A percentile compares a stretch with the other conserved stretches of the same genome.
Conservation (phyloP, 305 asterid genomes). For the Fraxinus dipetala region DNA sequence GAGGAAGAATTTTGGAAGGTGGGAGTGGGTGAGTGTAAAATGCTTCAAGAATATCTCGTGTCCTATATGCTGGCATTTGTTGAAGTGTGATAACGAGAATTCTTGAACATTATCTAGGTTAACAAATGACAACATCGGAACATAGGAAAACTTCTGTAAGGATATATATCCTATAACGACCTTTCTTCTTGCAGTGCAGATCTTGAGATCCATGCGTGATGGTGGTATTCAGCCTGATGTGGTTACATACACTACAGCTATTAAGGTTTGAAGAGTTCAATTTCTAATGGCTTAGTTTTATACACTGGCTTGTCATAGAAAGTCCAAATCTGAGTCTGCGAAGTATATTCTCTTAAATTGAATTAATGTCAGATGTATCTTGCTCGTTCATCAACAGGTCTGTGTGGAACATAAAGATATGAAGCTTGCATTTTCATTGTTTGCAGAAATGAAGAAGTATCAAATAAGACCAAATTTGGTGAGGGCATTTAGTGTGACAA, state of each 20-base stretch:
- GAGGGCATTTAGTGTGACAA: slow-evolving; percentile 23
- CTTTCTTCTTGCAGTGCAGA: slow-evolving; percentile 51
- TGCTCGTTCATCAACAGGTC: slow-evolving; percentile 51
- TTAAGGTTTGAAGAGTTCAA: slow-evolving; percentile 54
- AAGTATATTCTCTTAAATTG: slow-evolving; percentile 11
- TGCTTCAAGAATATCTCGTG: background rate
- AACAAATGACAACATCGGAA: background rate
- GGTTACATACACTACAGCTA: slow-evolving; percentile 80
- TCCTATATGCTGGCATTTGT: slow-evolving; percentile 10
- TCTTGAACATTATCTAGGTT: background rate
- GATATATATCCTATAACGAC: slow-evolving; percentile 4
- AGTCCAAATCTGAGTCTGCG: background rate
- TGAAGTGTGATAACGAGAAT: background rate
- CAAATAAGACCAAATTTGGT: slow-evolving; percentile 85
- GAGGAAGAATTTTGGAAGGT: slow-evolving; percentile 3
- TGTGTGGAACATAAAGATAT: slow-evolving; percentile 66
- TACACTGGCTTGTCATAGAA: slow-evolving; percentile 10
- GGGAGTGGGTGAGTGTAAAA: background rate
- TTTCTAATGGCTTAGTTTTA: slow-evolving; percentile 3
- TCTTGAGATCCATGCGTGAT: slow-evolving; percentile 72
- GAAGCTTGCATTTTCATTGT: slow-evolving; percentile 63
- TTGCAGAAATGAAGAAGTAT: slow-evolving; percentile 70
- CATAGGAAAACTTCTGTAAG: background rate
- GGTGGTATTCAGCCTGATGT: slow-evolving; percentile 88
- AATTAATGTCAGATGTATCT: slow-evolving; percentile 16